Evolutionary conservation across 371 early-diverging fungal species (phyloP), one percentile per base, ranked within the genome.

Genomic region (Lichtheimia ornata): DNA sequence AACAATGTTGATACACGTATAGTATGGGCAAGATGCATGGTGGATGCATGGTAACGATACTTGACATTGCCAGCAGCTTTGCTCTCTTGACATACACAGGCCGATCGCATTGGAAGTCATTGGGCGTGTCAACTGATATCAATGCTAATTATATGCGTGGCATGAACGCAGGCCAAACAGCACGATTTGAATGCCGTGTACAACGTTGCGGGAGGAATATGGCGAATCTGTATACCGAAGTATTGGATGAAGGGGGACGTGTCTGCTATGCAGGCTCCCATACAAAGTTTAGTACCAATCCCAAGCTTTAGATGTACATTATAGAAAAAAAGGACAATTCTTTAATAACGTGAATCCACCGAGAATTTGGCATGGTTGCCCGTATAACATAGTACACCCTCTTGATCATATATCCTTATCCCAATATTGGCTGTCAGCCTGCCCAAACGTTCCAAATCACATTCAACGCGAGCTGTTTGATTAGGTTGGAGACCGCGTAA

Each of bases 51-150:
- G 81, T 77, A 51, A 75, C 77, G 0, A 28, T 73, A 54, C 73
- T 80, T 35, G 81, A 80, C 64, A 59, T 73, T 24, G 76, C 77
- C 51, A 74, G 72, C 59, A 75, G 75, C 50, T 67, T 73, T 58
- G 71, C 81, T 6, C 24, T 77, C 3, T 11, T 66, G 7, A 59
- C 65, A 9, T 45, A 57, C 27, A 58, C 59, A 72, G 68, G 68
- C 40, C 61, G 55, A 40, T 53, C 13, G 28, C 45, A 57, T 35
- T 76, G 76, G 74, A 40, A 49, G 6, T 20, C 59, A 24, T 52
- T 74, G 44, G 81, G 81, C 17, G 58, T 80, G 12, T 77, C 81
- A 0, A 75, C 74, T 1, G 77, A 80, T 40, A 56, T 80, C 18
- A 43, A 66, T 3, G 64, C 73, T 24, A 52, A 65, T n/a, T 80